Conservation (phyloP, 176 grass and related monocot species). For the Poa annua region DNA sequence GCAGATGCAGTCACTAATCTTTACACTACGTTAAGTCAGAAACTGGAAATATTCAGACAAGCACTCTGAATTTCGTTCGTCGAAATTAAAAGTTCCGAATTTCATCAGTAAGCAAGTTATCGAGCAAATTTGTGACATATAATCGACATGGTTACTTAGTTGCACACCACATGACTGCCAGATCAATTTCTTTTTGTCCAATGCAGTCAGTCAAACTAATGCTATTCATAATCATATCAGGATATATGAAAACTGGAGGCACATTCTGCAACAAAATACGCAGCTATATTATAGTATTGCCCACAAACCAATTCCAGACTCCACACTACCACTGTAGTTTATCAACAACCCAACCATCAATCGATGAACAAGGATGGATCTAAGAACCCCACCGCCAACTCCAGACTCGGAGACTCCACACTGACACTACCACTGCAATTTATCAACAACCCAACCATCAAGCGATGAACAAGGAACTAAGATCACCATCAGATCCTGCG, state of each 20-base stretch:
- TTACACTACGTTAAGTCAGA: too few species aligned
- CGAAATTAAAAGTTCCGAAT: neutral
- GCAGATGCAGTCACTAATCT: too few species aligned
- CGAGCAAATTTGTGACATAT: neutral
- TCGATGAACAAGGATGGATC: neutral
- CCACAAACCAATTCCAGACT: neutral
- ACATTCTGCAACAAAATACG: neutral
- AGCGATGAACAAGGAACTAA: too few species aligned
- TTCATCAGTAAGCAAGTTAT: neutral
- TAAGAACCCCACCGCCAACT: neutral
- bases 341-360: neutral
- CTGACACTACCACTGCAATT: too few species aligned
- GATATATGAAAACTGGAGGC: neutral
- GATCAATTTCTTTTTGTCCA: neutral
- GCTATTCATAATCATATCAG: too few species aligned
- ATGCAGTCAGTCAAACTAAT: too few species aligned
- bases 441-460: too few species aligned
- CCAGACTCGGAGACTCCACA: too few species aligned
- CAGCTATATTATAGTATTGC: slow-evolving; percentile 4
- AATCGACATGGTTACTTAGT: neutral
- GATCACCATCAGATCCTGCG: slow-evolving; percentile 36
- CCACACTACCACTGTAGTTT: neutral
- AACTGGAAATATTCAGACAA: neutral
- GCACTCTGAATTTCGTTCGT: neutral
- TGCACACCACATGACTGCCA: neutral